Evolutionary conservation across 495 filamentous ascomycete genomes (phyloP), one percentile per base, ranked within the genome.

Genomic region (Aspergillus conjunctus): DNA sequence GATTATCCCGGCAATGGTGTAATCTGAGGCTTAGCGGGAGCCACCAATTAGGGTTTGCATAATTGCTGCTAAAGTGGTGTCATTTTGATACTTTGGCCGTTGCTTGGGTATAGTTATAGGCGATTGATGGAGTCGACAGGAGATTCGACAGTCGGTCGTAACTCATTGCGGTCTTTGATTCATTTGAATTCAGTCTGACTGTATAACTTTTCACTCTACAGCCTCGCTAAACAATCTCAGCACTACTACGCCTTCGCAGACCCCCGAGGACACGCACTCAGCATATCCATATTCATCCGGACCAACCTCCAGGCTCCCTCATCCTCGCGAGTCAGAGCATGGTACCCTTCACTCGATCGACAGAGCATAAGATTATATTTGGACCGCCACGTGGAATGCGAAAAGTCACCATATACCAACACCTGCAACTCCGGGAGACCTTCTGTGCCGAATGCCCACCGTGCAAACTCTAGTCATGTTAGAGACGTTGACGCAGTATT

Each of bases 391-490:
- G 8, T 0, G 21, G 31, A 39, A 8, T 2, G 5, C 26, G 58
- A 60, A 26, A 54, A 60, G 11, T 60, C 58, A 6, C 58, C 58
- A 3, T 15, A 60, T 8, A 31, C 58, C 41, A 60, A 41, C 5
- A 60, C 58, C 12, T 54, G 22, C 6, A 60, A 51, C 14, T 48
- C 54, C 1, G 58, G 41, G n/a, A 54, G 39, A 11, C 58, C 58
- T 21, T 55, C 41, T 0, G 50, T 1, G 26, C 51, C 32, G 41
- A 60, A 60, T 5, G 58, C 58, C 58, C 58, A 60, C 15, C 45
- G 20, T 21, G 58, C 39, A 50, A 60, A 55, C 1, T 34, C 51
- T 41, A 41, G 6, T 41, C 1, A n/a, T 4, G 37, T 41, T n/a
- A 41, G 37, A 11, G 15, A 14, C 0, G 11, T 4, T 41, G 14